These are phyloP conservation scores for Paraconiothyrium sp. DNA, from an alignment of 2,329 filamentous ascomycete genomes.

Conservation along the genomic window DNA sequence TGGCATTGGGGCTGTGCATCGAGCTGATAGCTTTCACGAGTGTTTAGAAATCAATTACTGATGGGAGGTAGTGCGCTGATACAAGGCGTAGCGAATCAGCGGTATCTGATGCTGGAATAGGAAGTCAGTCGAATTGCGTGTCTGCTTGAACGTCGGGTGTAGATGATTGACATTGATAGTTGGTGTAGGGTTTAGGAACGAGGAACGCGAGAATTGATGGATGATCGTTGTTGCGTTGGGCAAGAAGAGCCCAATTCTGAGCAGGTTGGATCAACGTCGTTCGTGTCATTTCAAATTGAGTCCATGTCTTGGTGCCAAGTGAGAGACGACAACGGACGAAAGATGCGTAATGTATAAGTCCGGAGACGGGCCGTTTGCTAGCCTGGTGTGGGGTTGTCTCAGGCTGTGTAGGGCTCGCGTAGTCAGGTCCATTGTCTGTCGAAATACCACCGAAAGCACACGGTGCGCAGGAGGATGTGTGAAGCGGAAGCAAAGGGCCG, in stretches of 20 bases:
- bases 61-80: background rate
- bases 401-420: background rate
- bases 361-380: background rate
- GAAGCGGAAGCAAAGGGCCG: too few species aligned
- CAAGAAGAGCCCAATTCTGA: background rate
- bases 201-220: background rate
- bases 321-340: background rate
- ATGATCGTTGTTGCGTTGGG: background rate
- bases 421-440: too few species aligned
- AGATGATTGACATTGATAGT: background rate
- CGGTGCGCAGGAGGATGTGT: too few species aligned
- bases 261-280: background rate
- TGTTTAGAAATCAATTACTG: background rate
- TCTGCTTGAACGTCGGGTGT: background rate
- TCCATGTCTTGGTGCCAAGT: background rate
- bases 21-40: background rate
- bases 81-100: background rate
- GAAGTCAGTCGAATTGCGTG: background rate
- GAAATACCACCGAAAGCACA: too few species aligned
- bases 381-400: background rate
- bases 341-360: background rate
- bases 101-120: background rate
- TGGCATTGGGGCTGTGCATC: slow-evolving; percentile 5
- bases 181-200: background rate
- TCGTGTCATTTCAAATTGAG: background rate